A percentile compares a stretch with the other conserved stretches of the same genome.
These are phyloP conservation scores for Diplodia scrobiculata DNA, from an alignment of 2,329 filamentous ascomycete species.

Conservation along the genomic window DNA sequence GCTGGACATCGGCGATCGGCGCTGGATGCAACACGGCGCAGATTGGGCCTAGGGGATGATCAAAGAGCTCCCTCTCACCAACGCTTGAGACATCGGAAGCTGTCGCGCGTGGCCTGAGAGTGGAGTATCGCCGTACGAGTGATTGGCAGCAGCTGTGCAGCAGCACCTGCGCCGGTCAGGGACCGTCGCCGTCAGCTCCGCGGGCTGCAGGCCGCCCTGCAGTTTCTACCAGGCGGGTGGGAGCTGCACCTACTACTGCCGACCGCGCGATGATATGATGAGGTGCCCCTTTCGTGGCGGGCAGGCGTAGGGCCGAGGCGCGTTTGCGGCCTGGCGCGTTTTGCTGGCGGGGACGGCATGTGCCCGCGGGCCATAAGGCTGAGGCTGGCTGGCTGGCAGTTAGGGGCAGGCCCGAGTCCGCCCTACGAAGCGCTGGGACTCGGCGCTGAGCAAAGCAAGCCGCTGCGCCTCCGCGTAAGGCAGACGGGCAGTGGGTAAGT, in stretches of 20 bases:
- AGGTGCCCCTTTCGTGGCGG: slow-evolving; percentile 25
- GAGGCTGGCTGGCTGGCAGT: slow-evolving; percentile 7
- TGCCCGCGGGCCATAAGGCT: slow-evolving; percentile 18
- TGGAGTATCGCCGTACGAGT: slow-evolving; percentile 18
- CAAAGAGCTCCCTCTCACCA: slow-evolving; percentile 1
- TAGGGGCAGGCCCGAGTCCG: slow-evolving; percentile 16
- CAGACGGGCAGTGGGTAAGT: slow-evolving; percentile 1
- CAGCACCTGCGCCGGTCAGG: slow-evolving; percentile 11
- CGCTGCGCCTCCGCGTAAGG: slow-evolving; percentile 21
- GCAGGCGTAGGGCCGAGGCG: slow-evolving; percentile 20
- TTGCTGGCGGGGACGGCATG: slow-evolving; percentile 11
- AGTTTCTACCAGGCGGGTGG: slow-evolving; percentile 14
- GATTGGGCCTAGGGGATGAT: slow-evolving; percentile 23
- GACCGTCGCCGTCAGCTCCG: slow-evolving; percentile 15
- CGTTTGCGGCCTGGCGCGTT: slow-evolving; percentile 17
- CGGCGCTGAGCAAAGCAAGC: slow-evolving; percentile 19
- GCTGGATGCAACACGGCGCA: slow-evolving; percentile 16
- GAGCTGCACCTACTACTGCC: background rate
- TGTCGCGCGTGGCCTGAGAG: slow-evolving; percentile 22
- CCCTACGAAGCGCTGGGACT: slow-evolving; percentile 4
- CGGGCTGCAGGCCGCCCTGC: slow-evolving; percentile 6
- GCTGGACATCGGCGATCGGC: slow-evolving; percentile 17
- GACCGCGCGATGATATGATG: slow-evolving; percentile 6
- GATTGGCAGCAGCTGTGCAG: background rate
- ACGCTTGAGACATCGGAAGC: slow-evolving; percentile 23